phyloP scores from a whole-genome alignment of 208 protist species.

The Histomonas meleagridis region DNA sequence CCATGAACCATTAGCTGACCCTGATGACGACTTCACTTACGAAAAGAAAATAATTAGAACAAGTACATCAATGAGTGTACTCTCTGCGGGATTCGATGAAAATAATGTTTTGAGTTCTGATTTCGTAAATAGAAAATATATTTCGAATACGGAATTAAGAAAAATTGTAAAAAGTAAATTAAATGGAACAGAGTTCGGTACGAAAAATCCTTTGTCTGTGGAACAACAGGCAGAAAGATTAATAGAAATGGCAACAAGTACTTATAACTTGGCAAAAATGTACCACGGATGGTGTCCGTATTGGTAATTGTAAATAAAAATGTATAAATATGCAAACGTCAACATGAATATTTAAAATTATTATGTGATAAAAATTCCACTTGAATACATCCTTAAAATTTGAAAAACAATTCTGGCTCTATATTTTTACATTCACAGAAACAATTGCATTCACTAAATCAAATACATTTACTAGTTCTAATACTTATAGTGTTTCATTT shows the following conservation, averaged over 20 bases:
- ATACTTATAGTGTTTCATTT: too few species aligned
- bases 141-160: not conserved
- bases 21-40: not conserved
- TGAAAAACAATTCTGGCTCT: too few species aligned
- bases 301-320: too few species aligned
- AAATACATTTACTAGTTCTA: too few species aligned
- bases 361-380: too few species aligned
- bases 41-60: not conserved
- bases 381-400: too few species aligned
- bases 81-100: too few species aligned
- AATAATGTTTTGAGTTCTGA: not conserved
- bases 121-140: not conserved
- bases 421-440: too few species aligned
- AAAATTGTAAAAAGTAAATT: slow-evolving; percentile 1
- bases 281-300: slow-evolving; percentile 25
- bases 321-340: too few species aligned
- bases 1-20: not conserved
- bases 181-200: not conserved
- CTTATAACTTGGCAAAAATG: not conserved
- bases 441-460: too few species aligned
- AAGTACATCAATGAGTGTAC: not conserved
- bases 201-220: not conserved
- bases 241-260: not conserved
- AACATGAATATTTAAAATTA: too few species aligned
- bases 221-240: not conserved